Conservation (phyloP, 1,284 basidiomycete genomes). For the Pseudozyma hubeiensis region DNA sequence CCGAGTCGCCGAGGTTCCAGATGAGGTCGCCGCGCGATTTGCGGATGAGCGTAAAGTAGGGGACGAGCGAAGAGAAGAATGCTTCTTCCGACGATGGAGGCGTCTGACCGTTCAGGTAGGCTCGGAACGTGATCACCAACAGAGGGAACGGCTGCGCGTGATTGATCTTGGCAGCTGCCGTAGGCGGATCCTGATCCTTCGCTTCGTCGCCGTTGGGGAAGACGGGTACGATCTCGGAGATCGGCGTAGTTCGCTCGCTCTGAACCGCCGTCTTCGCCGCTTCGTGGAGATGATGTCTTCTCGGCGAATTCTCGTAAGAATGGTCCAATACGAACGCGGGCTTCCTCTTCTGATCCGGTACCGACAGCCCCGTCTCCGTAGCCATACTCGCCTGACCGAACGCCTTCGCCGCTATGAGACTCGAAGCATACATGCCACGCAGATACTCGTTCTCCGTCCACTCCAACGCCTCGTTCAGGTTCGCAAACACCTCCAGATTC, state of each 20-base stretch:
- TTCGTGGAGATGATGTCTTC: constrained; percentile 79
- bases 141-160: constrained; percentile 51
- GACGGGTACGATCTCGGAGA: constrained; percentile 18
- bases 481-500: constrained; percentile 78
- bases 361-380: constrained; percentile 71
- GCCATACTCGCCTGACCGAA: constrained; percentile 67
- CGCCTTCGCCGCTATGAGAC: constrained; percentile 63
- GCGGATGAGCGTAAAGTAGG: constrained; percentile 78
- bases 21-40: constrained; percentile 76
- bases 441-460: constrained; percentile 74
- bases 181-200: background rate
- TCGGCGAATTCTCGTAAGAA: constrained; percentile 79
- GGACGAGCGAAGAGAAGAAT: constrained; percentile 72
- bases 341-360: constrained; percentile 58
- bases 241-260: constrained; percentile 32
- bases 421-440: constrained; percentile 69
- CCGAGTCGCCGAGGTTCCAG: constrained; percentile 78
- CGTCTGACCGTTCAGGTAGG: constrained; percentile 32
- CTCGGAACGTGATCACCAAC: constrained; percentile 56
- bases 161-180: background rate
- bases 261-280: constrained; percentile 73
- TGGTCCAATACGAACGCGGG: constrained; percentile 71
- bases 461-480: constrained; percentile 90
- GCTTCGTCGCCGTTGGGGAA: background rate
- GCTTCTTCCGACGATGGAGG: constrained; percentile 13